Evolutionary conservation across 768 basidiomycete species (phyloP).

Genomic region (Nidularia sp.): DNA sequence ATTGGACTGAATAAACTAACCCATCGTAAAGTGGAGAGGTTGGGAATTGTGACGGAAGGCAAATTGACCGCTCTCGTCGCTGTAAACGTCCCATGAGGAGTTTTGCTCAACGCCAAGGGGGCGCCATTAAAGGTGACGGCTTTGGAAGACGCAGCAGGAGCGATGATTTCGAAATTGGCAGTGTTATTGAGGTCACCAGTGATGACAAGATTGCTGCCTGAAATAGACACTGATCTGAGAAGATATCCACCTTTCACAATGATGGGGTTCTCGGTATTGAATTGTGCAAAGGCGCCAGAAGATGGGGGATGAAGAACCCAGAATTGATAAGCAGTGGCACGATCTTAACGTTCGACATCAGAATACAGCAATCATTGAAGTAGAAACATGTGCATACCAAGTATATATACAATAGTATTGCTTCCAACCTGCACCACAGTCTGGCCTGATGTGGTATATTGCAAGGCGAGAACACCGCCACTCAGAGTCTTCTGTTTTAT

Average conservation of each 20-base stretch:
- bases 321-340: conserved; percentile 44
- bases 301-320: conserved; percentile 44
- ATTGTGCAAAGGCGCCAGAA: conserved; percentile 28
- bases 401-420: conserved; percentile 35
- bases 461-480: conserved; percentile 31
- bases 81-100: conserved; percentile 37
- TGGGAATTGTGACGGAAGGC: conserved; percentile 28
- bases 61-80: conserved; percentile 22
- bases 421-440: conserved; percentile 39
- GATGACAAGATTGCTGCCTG: conserved; percentile 32
- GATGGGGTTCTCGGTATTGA: conserved; percentile 36
- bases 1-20: conserved; percentile 19
- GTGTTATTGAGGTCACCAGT: conserved; percentile 41
- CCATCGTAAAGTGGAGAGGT: conserved; percentile 30
- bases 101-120: conserved; percentile 23
- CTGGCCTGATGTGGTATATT: conserved; percentile 43
- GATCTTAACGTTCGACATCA: too few species aligned
- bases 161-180: conserved; percentile 41
- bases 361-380: too few species aligned
- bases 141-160: conserved; percentile 32
- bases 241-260: conserved; percentile 47
- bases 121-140: conserved; percentile 40
- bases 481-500: conserved; percentile 31
- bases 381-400: too few species aligned
- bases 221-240: conserved; percentile 31